Percentiles rank a stretch among this genome's conserved stretches.
phyloP scores from a whole-genome alignment of 2,329 filamentous ascomycete species.

The Colletotrichum horii region DNA sequence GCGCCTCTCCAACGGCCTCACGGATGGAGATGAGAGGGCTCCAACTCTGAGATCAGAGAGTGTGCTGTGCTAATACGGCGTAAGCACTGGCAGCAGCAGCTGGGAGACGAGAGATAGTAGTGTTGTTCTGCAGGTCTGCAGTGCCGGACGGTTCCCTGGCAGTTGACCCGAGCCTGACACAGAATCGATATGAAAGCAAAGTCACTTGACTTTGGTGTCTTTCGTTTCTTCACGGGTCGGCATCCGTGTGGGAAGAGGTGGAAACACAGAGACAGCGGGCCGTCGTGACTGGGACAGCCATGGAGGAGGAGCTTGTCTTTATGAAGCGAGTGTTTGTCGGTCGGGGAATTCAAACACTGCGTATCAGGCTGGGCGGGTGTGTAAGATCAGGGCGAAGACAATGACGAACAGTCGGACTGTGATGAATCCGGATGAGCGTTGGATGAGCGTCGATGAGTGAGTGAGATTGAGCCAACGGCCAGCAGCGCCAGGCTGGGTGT shows the following conservation, averaged over 20 bases:
- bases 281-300: not conserved
- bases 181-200: not conserved
- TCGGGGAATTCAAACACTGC: not conserved
- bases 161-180: not conserved
- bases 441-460: not conserved
- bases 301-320: not conserved
- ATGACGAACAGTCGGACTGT: not conserved
- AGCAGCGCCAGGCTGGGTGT: not conserved
- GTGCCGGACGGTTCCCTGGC: not conserved
- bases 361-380: not conserved
- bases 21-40: not conserved
- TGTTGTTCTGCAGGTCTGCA: not conserved
- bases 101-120: not conserved
- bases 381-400: not conserved
- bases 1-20: constrained; percentile 4
- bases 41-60: not conserved
- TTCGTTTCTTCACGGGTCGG: not conserved
- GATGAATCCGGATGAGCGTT: not conserved
- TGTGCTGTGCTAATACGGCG: not conserved
- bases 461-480: not conserved
- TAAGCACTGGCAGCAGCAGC: not conserved
- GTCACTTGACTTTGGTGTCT: constrained; percentile 15
- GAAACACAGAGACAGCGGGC: constrained; percentile 10
- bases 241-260: not conserved
- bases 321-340: not conserved